These are phyloP conservation scores for Piloderma croceum DNA, from an alignment of 768 basidiomycete species.

Conservation along the genomic window DNA sequence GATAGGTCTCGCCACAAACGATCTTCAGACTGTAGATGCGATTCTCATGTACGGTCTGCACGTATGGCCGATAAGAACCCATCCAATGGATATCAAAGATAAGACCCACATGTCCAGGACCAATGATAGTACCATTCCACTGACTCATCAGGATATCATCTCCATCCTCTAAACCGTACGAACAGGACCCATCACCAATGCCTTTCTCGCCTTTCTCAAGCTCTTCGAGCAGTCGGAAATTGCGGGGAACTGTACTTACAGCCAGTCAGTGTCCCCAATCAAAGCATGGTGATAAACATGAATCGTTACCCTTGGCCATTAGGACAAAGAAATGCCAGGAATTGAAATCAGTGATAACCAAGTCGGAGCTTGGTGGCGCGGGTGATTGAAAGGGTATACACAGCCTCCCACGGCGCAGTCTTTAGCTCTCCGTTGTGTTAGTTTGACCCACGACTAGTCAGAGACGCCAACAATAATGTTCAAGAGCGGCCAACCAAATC, in stretches of 20 bases:
- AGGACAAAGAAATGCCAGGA: background rate
- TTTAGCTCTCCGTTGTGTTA: constrained; percentile 10
- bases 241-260: constrained; percentile 72
- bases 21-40: constrained; percentile 96
- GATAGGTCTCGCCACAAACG: constrained; percentile 70
- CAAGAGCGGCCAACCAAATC: constrained; percentile 57
- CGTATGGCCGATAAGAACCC: constrained; percentile 18
- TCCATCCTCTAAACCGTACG: constrained; percentile 90
- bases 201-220: constrained; percentile 99
- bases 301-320: constrained; percentile 51
- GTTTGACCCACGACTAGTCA: no score
- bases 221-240: constrained; percentile 95
- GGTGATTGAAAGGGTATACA: no score
- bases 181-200: constrained; percentile 96
- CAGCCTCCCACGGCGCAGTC: constrained; percentile 12
- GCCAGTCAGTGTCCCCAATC: constrained; percentile 4
- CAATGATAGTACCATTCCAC: constrained; percentile 99
- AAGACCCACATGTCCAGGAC: constrained; percentile 85
- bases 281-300: background rate
- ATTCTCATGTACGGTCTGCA: constrained; percentile 95
- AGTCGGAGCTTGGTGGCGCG: background rate
- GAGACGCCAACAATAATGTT: constrained; percentile 53
- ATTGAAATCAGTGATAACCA: no score
- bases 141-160: constrained; percentile 97
- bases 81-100: constrained; percentile 3